Percentiles rank a stretch among this genome's conserved stretches.
These are phyloP conservation scores for Davidsoniella australis DNA, from an alignment of 2,329 filamentous ascomycete species.

Conservation along the genomic window DNA sequence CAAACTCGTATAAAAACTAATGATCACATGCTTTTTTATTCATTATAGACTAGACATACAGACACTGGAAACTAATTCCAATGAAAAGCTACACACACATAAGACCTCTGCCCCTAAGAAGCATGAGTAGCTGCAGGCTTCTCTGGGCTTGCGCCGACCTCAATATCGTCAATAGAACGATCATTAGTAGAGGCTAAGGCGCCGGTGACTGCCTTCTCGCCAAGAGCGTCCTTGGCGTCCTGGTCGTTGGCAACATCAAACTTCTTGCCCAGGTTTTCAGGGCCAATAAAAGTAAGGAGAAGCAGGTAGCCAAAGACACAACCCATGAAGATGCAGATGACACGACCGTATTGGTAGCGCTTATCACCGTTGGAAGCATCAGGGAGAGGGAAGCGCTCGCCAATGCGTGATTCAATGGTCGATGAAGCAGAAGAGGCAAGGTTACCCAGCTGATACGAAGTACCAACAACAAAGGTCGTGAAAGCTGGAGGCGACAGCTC, in stretches of 20 bases:
- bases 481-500: conserved; percentile 56
- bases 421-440: conserved; percentile 51
- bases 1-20: no score
- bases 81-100: no score
- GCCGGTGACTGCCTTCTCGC: conserved; percentile 20
- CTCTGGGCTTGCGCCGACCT: conserved; percentile 7
- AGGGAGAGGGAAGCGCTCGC: conserved; percentile 55
- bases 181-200: background rate
- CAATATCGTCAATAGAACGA: conserved; percentile 1
- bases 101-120: background rate
- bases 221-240: conserved; percentile 30
- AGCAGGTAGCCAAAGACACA: conserved; percentile 55
- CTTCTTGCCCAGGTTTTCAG: conserved; percentile 33
- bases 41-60: no score
- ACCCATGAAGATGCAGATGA: conserved; percentile 84
- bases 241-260: conserved; percentile 33
- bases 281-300: conserved; percentile 44
- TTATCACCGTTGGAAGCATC: conserved; percentile 29
- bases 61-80: no score
- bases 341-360: conserved; percentile 60
- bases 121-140: background rate
- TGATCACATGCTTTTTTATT: no score
- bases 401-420: conserved; percentile 61
- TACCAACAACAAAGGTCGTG: conserved; percentile 58
- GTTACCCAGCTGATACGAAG: conserved; percentile 62